Evolutionary conservation across 805 yeast species (phyloP).

Genomic region (Spathaspora passalidarum): DNA sequence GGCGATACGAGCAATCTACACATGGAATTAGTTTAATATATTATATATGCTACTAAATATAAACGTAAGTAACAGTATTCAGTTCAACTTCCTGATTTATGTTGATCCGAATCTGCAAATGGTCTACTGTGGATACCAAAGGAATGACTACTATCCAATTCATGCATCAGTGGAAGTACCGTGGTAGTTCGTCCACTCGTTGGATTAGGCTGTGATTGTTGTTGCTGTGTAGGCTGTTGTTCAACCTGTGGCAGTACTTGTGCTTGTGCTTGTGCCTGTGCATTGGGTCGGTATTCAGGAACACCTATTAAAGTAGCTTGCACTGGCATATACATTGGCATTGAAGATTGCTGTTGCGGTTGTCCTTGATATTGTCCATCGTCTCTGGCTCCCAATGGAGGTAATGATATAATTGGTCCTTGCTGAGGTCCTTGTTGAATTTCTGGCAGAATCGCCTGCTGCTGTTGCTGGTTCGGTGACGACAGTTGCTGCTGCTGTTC

Average conservation of each 20-base stretch:
- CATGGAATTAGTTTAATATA: background rate
- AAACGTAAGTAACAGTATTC: no score
- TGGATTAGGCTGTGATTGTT: background rate
- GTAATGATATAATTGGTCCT: constrained; percentile 1
- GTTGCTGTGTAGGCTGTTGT: background rate
- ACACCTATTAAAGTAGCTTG: background rate
- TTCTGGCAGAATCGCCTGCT: constrained; percentile 5
- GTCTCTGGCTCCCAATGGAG: background rate
- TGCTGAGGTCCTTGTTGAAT: constrained; percentile 5
- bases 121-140: background rate
- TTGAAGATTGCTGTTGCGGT: background rate
- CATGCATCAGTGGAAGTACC: constrained; percentile 9
- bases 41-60: background rate
- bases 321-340: background rate
- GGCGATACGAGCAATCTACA: background rate
- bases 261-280: background rate
- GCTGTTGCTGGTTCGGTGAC: constrained; percentile 7
- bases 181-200: background rate
- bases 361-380: background rate
- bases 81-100: background rate
- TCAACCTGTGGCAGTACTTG: background rate
- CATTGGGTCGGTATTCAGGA: background rate
- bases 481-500: constrained; percentile 7
- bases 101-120: background rate
- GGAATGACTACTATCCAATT: constrained; percentile 6